phyloP scores from a whole-genome alignment of 768 basidiomycete species.

The Gloeostereum incarnatum region DNA sequence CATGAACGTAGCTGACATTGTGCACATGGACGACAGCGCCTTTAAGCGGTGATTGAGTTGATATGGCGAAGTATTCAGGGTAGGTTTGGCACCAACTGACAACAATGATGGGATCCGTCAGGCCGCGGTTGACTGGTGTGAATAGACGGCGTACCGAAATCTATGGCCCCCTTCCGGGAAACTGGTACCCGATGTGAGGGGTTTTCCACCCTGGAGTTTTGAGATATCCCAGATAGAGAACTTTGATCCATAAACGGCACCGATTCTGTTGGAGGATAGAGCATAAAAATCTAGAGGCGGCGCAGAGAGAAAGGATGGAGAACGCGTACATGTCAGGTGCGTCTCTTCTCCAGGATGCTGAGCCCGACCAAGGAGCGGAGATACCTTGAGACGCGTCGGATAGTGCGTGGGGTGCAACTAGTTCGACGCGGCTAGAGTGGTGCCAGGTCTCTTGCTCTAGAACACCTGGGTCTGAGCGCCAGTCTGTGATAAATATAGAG shows the following conservation, averaged over 20 bases:
- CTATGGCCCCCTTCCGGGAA: slow-evolving; percentile 58
- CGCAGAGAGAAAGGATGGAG: slow-evolving; percentile 1
- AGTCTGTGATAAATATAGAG: slow-evolving; percentile 72
- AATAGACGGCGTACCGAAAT: slow-evolving; percentile 46
- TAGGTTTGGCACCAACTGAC: slow-evolving; percentile 70
- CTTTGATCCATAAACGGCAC: slow-evolving; percentile 62
- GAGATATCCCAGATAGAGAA: slow-evolving; percentile 75
- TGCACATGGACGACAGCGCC: slow-evolving; percentile 68
- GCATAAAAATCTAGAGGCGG: slow-evolving; percentile 1
- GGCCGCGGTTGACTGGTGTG: no score
- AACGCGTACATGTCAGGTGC: slow-evolving; percentile 58
- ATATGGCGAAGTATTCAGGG: slow-evolving; percentile 72
- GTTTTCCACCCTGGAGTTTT: slow-evolving; percentile 66
- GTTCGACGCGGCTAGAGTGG: slow-evolving; percentile 57
- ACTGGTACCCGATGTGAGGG: slow-evolving; percentile 47
- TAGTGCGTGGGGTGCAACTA: slow-evolving; percentile 60
- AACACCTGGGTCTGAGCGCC: slow-evolving; percentile 58
- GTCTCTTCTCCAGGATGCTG: slow-evolving; percentile 63
- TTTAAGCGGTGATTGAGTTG: slow-evolving; percentile 43
- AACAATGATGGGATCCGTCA: slow-evolving; percentile 2
- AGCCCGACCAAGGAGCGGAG: slow-evolving; percentile 40
- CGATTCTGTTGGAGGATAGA: slow-evolving; percentile 41
- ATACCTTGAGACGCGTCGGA: slow-evolving; percentile 39
- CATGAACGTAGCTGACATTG: slow-evolving; percentile 54
- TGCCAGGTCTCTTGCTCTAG: slow-evolving; percentile 46